These are phyloP conservation scores for Epichloe glyceriae DNA, from an alignment of 2,329 filamentous ascomycete species.

Conservation along the genomic window DNA sequence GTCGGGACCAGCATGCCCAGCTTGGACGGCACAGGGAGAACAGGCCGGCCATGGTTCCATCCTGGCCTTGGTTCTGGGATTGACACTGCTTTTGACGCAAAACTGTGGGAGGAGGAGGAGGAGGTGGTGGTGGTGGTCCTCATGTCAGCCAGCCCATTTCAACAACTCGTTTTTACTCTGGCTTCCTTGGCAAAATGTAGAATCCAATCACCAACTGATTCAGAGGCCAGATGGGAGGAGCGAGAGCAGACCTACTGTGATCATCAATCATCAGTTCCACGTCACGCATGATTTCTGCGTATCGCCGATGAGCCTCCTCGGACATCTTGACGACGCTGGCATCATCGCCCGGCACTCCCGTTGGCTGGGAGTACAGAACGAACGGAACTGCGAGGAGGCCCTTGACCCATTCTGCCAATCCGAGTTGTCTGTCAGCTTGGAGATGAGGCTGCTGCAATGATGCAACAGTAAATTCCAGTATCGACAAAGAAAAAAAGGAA, in stretches of 20 bases:
- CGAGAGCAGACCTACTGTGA: slow-evolving; percentile 48
- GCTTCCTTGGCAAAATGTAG: too few relatives aligned
- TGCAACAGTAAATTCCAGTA: too few relatives aligned
- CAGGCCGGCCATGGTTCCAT: slow-evolving; percentile 21
- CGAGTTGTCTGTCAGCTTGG: not conserved
- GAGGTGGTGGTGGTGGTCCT: too few relatives aligned
- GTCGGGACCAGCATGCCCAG: slow-evolving; percentile 83
- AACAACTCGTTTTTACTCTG: too few relatives aligned
- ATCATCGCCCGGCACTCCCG: slow-evolving; percentile 65
- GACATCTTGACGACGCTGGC: slow-evolving; percentile 59
- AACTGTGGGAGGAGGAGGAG: slow-evolving; percentile 32
- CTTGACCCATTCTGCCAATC: slow-evolving; percentile 80
- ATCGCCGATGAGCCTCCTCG: slow-evolving; percentile 69
- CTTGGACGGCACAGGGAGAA: slow-evolving; percentile 51
- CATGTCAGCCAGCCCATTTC: not conserved
- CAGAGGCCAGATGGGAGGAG: not conserved
- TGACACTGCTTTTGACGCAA: slow-evolving; percentile 44
- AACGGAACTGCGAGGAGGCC: slow-evolving; percentile 88
- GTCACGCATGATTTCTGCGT: slow-evolving; percentile 90
- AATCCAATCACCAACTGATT: too few relatives aligned
- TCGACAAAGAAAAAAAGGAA: too few relatives aligned
- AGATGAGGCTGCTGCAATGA: too few relatives aligned
- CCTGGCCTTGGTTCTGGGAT: not conserved
- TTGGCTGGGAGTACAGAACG: slow-evolving; percentile 90
- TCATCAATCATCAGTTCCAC: slow-evolving; percentile 86